Evolutionary conservation across 768 basidiomycete genomes (phyloP), one percentile per base, ranked within the genome.

Genomic region (Boletus subcaerulescens): DNA sequence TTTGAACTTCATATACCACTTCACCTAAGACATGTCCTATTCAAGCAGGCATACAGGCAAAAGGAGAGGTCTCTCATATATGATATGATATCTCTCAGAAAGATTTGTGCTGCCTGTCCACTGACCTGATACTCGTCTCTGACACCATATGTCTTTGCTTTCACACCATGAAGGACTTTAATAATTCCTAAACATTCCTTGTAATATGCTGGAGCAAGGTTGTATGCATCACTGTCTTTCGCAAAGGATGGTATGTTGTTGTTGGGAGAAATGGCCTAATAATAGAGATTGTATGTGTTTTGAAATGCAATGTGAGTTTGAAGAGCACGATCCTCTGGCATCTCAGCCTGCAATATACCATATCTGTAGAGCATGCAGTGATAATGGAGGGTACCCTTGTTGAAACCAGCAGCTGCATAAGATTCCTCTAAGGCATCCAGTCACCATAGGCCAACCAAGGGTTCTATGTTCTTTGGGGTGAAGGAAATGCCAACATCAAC

Each of bases 221-320:
- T 4, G 10, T 47, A 47, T 4, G 46, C 46, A 47, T 47, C 35
- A 4, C 33, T 47, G 15, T 47, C 33, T 5, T 15, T 47, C n/a
- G 15, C 17, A 38, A 48, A 48, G 2, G 17, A 11, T 0, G 53
- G 53, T 3, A 5, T 20, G 24, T 55, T 60, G 47, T 53, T 45
- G 46, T 44, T 50, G 5, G 61, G 41, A 4, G 32, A 26, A 3
- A 61, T 26, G 0, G 36, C 54, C 36, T 65, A 55, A 45, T 62
- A 64, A 13, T 40, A 45, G 8, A 64, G 56, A 8, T 64, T 64
- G 51, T 65, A 65, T 5, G 58, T 45, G 32, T 22, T 62, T 26
- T 48, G 9, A 43, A 64, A 65, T 1, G 48, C 33, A 3, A 61
- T 12, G 12, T 65, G 62, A 0, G 52, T 59, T 3, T 57, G 53